Evolutionary conservation across 1,284 basidiomycete genomes (phyloP).

Genomic region (Chondrostereum purpureum): DNA sequence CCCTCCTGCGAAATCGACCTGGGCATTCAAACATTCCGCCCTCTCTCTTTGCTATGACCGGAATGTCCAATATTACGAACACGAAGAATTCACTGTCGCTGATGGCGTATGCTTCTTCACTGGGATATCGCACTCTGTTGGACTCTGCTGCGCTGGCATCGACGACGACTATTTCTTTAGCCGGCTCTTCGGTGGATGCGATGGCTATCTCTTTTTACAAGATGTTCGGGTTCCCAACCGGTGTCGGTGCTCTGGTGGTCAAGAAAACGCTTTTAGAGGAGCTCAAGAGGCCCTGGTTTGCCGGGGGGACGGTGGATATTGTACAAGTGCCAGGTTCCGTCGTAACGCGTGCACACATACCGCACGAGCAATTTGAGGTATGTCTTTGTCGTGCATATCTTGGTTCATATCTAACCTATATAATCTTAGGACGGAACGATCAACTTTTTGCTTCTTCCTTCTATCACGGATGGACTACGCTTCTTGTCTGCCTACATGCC

Average conservation of each 20-base stretch:
- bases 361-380: conserved; percentile 74
- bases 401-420: conserved; percentile 12
- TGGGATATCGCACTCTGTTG: conserved; percentile 69
- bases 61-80: conserved; percentile 77
- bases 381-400: conserved; percentile 12
- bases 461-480: conserved; percentile 67
- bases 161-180: conserved; percentile 59
- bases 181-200: conserved; percentile 64
- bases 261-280: conserved; percentile 58
- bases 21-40: conserved; percentile 35
- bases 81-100: conserved; percentile 53
- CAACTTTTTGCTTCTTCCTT: conserved; percentile 69
- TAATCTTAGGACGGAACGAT: conserved; percentile 68
- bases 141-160: conserved; percentile 78
- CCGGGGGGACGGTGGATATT: conserved; percentile 75
- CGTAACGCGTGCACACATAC: conserved; percentile 51
- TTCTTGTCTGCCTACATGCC: conserved; percentile 72
- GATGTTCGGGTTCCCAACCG: conserved; percentile 85
- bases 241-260: conserved; percentile 73
- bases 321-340: conserved; percentile 72
- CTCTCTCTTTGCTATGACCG: conserved; percentile 67
- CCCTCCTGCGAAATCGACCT: conserved; percentile 38
- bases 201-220: conserved; percentile 85
- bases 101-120: conserved; percentile 51
- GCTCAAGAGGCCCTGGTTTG: conserved; percentile 74